Evolutionary conservation across 2,329 filamentous ascomycete species (phyloP), one percentile per base, ranked within the genome.

Genomic region (Penicillium sp.): DNA sequence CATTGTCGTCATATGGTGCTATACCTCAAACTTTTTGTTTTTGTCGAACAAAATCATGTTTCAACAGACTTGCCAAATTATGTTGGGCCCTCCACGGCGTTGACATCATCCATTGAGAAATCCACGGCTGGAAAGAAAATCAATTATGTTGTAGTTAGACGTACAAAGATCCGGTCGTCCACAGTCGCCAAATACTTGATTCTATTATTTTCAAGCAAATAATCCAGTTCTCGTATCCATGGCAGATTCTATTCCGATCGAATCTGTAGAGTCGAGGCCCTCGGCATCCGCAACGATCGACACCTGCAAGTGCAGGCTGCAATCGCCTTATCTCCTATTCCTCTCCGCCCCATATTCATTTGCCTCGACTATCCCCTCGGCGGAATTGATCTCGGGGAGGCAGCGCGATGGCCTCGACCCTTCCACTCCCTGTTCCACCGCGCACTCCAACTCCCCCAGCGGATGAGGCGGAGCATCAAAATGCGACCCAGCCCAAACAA

Each of bases 401-500:
- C 39, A 32, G 14, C 25, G 39, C 41, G 29, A 84, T 82, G 79
- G 76, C 76, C 46, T 72, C 76, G 41, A 69, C 68, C 49, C 69
- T 77, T 47, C 74, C 77, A 35, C 71, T 79, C 45, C 76, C 76
- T 40, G 61, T 73, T 28, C 78, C 77, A 44, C 79, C 80, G 39
- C 71, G 76, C 50, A 81, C 80, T 20, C 79, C 79, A 9, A 80
- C 80, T 51, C 80, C 79, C 49, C 79, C 79, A 47, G 71, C 74
- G 54, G 73, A 77, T 48, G 68, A 72, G 49, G 54, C 60, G 45
- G 38, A 49, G 15, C 48, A 44, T 26, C 43, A 48, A 30, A 41
- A 56, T 45, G 51, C 47, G 13, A 39, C 43, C 29, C 41, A 39
- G 41, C 37, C 41, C 43, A 41, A 44, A 41, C 47, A 52, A 51